Conservation (phyloP, 805 yeast species). For the Metschnikowia corniflorae region DNA sequence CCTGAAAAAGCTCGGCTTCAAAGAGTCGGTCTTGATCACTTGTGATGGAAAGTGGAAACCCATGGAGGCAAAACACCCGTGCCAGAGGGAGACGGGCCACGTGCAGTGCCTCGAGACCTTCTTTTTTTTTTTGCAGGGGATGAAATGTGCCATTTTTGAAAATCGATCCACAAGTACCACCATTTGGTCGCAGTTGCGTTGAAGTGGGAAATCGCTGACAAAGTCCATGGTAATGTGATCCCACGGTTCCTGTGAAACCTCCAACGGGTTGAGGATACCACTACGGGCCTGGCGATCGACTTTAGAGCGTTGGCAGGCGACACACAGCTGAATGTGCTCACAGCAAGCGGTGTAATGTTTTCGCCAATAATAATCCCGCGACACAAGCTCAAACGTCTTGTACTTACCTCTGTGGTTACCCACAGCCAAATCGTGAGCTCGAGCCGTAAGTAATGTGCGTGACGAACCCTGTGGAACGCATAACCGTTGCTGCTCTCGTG, state of each 20-base stretch:
- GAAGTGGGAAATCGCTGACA: not conserved
- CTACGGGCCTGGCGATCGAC: not conserved
- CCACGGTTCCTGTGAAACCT: not conserved
- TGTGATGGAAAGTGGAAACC: not conserved
- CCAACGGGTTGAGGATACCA: not conserved
- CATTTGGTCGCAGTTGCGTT: not conserved
- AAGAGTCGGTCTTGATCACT: not conserved
- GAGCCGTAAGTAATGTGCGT: not conserved
- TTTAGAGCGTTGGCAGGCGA: not conserved
- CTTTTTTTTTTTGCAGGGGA: not conserved
- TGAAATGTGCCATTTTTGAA: slow-evolving; percentile 1
- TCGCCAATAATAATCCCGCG: not conserved
- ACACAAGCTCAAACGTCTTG: not conserved
- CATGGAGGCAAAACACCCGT: not conserved
- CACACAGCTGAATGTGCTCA: not conserved
- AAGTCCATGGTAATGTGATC: not conserved
- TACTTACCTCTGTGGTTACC: not conserved
- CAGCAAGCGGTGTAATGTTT: not conserved
- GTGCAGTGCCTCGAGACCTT: not conserved
- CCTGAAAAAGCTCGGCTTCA: not conserved
- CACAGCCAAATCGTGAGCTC: not conserved
- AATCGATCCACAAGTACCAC: slow-evolving; percentile 1
- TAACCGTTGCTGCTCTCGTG: not conserved
- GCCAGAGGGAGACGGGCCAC: not conserved
- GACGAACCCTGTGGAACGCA: not conserved